Base-by-base conservation (phyloP, 139 green algal genomes). In the Trebouxia sp. region DNA sequence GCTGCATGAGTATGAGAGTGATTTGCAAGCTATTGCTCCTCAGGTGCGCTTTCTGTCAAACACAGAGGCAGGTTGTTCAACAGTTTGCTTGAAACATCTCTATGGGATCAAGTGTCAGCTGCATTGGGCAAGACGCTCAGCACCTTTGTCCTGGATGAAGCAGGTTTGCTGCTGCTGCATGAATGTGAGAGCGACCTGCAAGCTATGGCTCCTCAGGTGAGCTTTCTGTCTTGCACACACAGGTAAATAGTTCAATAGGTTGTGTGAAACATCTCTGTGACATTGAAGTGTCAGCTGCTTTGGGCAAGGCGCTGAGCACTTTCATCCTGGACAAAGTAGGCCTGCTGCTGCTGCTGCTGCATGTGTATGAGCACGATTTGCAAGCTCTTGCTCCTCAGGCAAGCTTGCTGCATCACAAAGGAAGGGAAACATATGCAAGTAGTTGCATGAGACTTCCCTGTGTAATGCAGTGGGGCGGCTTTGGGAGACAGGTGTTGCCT, bases 291-390 rank as follows among this genome's bases (percentile, higher is more conserved):
- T n/a, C 79, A 10, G 66, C 76, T 9, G 24, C 70, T 42, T 65
- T 88, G 69, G 48, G 58, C 22, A 66, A 53, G 9, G 55, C 65
- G 11, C 82, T 95, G 58, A 80, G 89, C 76, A 86, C 90, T 58
- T 75, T 99, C 56, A 90, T 99, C 11, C 86, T 99, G 45, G 96
- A 98, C 80, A 96, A 99, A 82, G 94, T 94, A 6, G 96, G 99
- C 88, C 82, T 99, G 79, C 88, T 99, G 84, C n/a, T n/a, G n/a
- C n/a, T n/a, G n/a, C 87, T 99, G 56, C 93, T 98, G 96, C 76
- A 65, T 55, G 96, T 95, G 0, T 97, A 98, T 80, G 88, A 93
- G 76, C 84, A 90, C 3, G 96, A 99, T 83, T 80, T 99, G 39
- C 82, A 89, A 76, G 83, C 87, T 22, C 81, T 98, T 24, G 89